A percentile compares a stretch with the other conserved stretches of the same genome.
These are phyloP conservation scores for Diutina mesorugosa DNA, from an alignment of 1,139 yeast species.

Conservation along the genomic window DNA sequence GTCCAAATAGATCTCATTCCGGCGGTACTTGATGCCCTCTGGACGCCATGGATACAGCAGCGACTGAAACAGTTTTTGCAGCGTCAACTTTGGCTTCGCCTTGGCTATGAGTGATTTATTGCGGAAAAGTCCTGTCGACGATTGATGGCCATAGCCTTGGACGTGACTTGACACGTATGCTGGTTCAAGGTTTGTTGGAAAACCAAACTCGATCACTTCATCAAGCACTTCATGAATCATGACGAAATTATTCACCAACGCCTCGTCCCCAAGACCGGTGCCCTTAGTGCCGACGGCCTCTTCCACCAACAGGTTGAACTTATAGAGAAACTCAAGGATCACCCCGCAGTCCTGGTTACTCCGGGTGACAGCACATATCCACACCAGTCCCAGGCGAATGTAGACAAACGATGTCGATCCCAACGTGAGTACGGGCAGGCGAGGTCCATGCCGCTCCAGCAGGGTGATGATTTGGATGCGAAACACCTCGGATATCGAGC, in stretches of 20 bases:
- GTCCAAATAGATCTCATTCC: slow-evolving; percentile 70
- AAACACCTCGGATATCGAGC: slow-evolving; percentile 77
- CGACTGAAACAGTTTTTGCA: not conserved
- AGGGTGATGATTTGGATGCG: slow-evolving; percentile 72
- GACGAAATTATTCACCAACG: slow-evolving; percentile 40
- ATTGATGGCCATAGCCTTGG: not conserved
- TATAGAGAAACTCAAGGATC: slow-evolving; percentile 67
- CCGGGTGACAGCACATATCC: slow-evolving; percentile 80
- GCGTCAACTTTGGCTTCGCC: slow-evolving; percentile 3
- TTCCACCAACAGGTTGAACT: slow-evolving; percentile 33
- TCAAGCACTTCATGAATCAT: slow-evolving; percentile 66
- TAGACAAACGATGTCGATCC: slow-evolving; percentile 91
- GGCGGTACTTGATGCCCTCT: slow-evolving; percentile 60
- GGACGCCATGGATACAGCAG: slow-evolving; percentile 49
- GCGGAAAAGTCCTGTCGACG: not conserved
- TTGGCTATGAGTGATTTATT: slow-evolving; percentile 3
- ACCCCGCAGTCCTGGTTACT: slow-evolving; percentile 78
- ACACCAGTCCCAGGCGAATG: slow-evolving; percentile 54
- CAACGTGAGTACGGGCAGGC: slow-evolving; percentile 77
- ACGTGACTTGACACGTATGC: slow-evolving; percentile 11
- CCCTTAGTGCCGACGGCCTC: slow-evolving; percentile 13
- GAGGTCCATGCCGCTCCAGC: slow-evolving; percentile 10
- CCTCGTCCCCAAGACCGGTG: slow-evolving; percentile 16
- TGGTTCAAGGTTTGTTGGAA: slow-evolving; percentile 60
- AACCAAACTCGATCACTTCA: slow-evolving; percentile 72